Evolutionary conservation across 2,329 filamentous ascomycete genomes (phyloP).

Genomic region (Colletotrichum aenigma): DNA sequence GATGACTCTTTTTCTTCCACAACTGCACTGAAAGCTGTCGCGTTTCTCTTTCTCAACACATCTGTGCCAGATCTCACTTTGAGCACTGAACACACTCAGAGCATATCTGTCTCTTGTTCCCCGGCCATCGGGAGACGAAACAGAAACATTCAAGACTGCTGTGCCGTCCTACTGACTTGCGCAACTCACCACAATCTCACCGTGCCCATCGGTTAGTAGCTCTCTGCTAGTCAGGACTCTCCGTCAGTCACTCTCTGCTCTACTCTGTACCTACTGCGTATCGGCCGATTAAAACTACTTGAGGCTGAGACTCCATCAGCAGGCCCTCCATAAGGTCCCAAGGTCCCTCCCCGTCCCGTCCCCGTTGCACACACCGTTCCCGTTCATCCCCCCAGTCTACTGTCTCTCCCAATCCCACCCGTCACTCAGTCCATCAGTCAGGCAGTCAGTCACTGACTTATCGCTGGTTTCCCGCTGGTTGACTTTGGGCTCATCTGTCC

Average conservation of each 20-base stretch:
- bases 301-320: conserved; percentile 49
- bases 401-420: not conserved
- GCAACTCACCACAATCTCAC: not conserved
- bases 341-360: conserved; percentile 14
- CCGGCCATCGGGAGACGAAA: not conserved
- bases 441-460: not conserved
- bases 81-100: not conserved
- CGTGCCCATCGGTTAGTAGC: not conserved
- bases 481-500: conserved; percentile 26
- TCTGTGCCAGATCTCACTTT: not conserved
- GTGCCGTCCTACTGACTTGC: not conserved
- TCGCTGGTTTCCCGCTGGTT: conserved; percentile 10
- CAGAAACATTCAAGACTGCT: not conserved
- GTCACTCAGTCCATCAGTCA: not conserved
- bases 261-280: not conserved
- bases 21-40: not conserved
- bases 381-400: not conserved
- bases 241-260: not conserved
- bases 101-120: not conserved
- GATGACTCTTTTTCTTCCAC: conserved; percentile 11
- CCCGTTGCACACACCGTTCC: not conserved
- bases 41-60: not conserved
- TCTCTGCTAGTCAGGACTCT: conserved; percentile 4
- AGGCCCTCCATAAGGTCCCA: conserved; percentile 31
- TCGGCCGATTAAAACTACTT: conserved; percentile 11